Evolutionary conservation across 1,284 basidiomycete species (phyloP).

Genomic region (Bondarzewia mesenterica): DNA sequence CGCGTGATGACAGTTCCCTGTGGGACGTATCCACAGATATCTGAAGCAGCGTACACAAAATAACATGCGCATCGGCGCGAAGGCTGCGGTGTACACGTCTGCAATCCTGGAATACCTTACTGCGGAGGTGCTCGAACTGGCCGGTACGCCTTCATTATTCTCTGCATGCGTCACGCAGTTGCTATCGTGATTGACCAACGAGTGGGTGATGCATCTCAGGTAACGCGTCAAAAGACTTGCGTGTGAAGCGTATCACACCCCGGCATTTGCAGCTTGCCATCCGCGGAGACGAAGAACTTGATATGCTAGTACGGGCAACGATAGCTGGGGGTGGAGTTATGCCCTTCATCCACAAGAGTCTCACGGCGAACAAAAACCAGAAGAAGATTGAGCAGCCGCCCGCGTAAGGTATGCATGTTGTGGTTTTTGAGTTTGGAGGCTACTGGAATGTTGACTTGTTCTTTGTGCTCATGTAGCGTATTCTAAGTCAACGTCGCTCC

Average conservation of each 20-base stretch:
- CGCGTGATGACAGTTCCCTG: constrained; percentile 69
- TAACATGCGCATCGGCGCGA: constrained; percentile 88
- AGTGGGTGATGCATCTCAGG: constrained; percentile 42
- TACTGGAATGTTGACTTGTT: no score
- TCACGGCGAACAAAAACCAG: constrained; percentile 32
- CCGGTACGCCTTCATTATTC: constrained; percentile 43
- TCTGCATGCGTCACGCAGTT: background rate
- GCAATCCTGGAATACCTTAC: constrained; percentile 89
- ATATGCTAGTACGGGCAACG: constrained; percentile 58
- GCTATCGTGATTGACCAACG: no score
- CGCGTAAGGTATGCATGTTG: background rate
- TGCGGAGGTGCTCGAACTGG: constrained; percentile 85
- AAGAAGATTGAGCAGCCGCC: background rate
- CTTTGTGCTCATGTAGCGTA: no score
- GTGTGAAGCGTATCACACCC: constrained; percentile 95
- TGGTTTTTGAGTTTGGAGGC: no score
- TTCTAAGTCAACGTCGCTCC: no score
- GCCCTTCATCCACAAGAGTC: constrained; percentile 93
- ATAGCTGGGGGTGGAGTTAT: constrained; percentile 74
- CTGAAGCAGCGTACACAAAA: constrained; percentile 90
- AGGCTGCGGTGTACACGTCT: constrained; percentile 88
- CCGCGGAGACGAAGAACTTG: constrained; percentile 91
- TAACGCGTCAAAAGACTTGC: constrained; percentile 94
- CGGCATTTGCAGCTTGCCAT: constrained; percentile 91
- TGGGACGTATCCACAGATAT: constrained; percentile 93